Conservation (phyloP, 345 rosid genomes). For the Populus simonii region DNA sequence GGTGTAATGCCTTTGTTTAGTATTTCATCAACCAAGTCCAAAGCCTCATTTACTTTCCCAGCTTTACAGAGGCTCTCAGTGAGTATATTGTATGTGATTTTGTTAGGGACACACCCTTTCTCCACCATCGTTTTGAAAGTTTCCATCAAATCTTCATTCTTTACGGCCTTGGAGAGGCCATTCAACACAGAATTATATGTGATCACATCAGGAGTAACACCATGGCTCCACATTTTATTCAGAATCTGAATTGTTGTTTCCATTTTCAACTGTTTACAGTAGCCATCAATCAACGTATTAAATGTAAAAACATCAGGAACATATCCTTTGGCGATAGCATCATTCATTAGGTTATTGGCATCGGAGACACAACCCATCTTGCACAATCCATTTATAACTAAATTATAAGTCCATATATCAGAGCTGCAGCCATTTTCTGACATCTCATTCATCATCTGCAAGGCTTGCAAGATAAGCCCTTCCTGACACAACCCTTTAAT, state of each 20-base stretch:
- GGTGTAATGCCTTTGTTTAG: constrained; percentile 49
- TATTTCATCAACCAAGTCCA: constrained; percentile 59
- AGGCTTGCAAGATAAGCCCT: constrained; percentile 70
- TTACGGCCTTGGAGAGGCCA: constrained; percentile 83
- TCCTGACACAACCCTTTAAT: constrained; percentile 74
- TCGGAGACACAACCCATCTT: constrained; percentile 88
- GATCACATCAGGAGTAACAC: constrained; percentile 70
- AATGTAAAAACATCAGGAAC: constrained; percentile 79
- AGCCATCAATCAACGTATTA: constrained; percentile 84
- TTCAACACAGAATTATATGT: constrained; percentile 85
- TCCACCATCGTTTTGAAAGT: constrained; percentile 59
- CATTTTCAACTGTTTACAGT: constrained; percentile 68
- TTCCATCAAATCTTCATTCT: constrained; percentile 77
- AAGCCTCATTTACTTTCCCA: constrained; percentile 56
- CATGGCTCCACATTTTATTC: constrained; percentile 61
- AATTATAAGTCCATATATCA: constrained; percentile 74
- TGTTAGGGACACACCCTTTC: constrained; percentile 71
- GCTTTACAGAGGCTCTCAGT: constrained; percentile 85
- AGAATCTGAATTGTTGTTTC: constrained; percentile 66
- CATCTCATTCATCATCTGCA: constrained; percentile 69
- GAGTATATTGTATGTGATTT: constrained; percentile 72
- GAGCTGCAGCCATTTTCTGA: constrained; percentile 57
- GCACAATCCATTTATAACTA: constrained; percentile 75
- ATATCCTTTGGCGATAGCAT: constrained; percentile 67
- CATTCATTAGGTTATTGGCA: constrained; percentile 60